phyloP scores from a whole-genome alignment of 495 filamentous ascomycete species.

The Rhypophila decipiens region DNA sequence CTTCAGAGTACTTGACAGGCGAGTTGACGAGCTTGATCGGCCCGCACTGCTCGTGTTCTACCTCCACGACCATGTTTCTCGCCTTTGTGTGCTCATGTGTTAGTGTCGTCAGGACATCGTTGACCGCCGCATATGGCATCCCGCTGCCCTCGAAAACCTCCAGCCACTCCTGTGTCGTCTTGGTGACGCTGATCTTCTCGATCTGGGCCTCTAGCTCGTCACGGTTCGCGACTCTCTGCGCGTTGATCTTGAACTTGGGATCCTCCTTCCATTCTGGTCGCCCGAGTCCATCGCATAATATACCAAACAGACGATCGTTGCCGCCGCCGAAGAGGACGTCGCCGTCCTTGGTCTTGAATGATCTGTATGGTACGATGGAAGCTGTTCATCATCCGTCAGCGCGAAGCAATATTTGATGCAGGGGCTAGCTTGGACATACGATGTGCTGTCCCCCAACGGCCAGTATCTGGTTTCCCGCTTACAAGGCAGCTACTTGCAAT shows the following conservation, averaged over 20 bases:
- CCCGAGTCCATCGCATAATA: slow-evolving; percentile 73
- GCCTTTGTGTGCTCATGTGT: slow-evolving; percentile 82
- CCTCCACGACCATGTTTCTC: slow-evolving; percentile 78
- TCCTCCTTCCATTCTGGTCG: slow-evolving; percentile 76
- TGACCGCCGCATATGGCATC: slow-evolving; percentile 92
- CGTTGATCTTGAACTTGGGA: slow-evolving; percentile 69
- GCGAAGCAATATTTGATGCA: background rate
- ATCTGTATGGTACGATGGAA: slow-evolving; percentile 91
- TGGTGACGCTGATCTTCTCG: slow-evolving; percentile 62
- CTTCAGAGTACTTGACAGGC: slow-evolving; percentile 91
- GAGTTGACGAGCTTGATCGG: slow-evolving; percentile 86
- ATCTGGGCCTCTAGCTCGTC: slow-evolving; percentile 69
- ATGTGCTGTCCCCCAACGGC: slow-evolving; percentile 93
- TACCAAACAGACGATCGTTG: slow-evolving; percentile 84
- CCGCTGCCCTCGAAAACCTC: slow-evolving; percentile 81
- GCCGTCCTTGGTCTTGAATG: slow-evolving; percentile 88
- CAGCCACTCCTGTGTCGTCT: slow-evolving; percentile 87
- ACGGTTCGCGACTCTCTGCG: slow-evolving; percentile 73
- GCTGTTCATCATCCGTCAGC: slow-evolving; percentile 42
- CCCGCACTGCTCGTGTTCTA: slow-evolving; percentile 78
- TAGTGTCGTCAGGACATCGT: slow-evolving; percentile 79
- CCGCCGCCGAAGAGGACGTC: slow-evolving; percentile 90
- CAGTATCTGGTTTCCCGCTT: slow-evolving; percentile 78
- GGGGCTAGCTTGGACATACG: slow-evolving; percentile 48
- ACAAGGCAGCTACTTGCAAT: slow-evolving; percentile 89